Base-by-base conservation (phyloP, 2,329 filamentous ascomycete genomes). In the Aureobasidium melanogenum region DNA sequence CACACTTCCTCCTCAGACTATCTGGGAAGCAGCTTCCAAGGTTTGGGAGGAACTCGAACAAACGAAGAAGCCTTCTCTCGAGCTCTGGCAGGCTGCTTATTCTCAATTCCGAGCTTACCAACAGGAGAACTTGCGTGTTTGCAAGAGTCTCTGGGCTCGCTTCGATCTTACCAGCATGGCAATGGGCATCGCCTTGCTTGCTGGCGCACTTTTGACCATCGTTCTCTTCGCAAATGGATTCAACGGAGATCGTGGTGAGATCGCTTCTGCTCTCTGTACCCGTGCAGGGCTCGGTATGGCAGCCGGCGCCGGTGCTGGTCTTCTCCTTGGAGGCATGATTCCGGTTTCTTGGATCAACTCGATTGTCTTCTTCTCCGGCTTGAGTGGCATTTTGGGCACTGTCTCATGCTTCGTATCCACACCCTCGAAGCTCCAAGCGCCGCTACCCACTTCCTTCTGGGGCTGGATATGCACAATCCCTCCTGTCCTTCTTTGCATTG, bases 161-260 rank as follows among this genome's bases (percentile, higher is more conserved):
- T 99, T 99, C 67, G 91, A 99, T 72, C 80, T 96, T 22, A 81
- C 84, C 2, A 89, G 88, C 71, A 99, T 99, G 91, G 70, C 88
- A 15, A 80, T 88, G 64, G 94, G 94, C 50, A 85, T 97, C 39
- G 71, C 74, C 0, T 82, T 96, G 58, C 83, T 95, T 64, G 80
- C 84, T 3, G 75, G 83, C 26, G 86, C 88, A 3, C 81, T 97
- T 24, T 66, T 86, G 2, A 74, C 88, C 5, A 78, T 97, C 56
- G 77, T 88, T 0, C 76, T 93, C 52, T 97, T 95, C 73, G 85
- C 89, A 9, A 78, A 83, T 62, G 78, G 80, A 8, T 71, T 85
- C 41, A 74, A 74, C 30, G 79, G 77, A 28, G 80, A 86, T 65
- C 76, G 78, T 52, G 78, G 79, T 17, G 79, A 82, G 24, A 69